Percentiles rank a stretch among this genome's conserved stretches.
Evolutionary conservation across 2,329 filamentous ascomycete genomes (phyloP).

Genomic region (Pyrenophora teres): DNA sequence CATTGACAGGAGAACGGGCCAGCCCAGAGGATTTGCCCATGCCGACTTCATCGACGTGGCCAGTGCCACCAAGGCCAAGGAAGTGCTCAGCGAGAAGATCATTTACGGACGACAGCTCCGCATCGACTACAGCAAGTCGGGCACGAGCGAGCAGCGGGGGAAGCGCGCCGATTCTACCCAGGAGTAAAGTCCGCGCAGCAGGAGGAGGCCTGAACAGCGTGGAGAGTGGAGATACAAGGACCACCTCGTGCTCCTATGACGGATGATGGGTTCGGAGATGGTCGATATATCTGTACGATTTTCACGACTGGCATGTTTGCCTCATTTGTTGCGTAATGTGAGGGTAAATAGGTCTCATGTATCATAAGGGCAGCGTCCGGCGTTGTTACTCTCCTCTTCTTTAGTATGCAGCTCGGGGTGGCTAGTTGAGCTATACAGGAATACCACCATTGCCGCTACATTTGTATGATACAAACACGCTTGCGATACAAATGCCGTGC

Average conservation of each 20-base stretch:
- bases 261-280: slow-evolving; percentile 1
- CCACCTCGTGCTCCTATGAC: neutral
- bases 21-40: slow-evolving; percentile 82
- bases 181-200: slow-evolving; percentile 6
- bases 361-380: slow-evolving; percentile 38
- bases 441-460: neutral
- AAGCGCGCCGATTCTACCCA: slow-evolving; percentile 22
- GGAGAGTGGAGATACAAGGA: neutral
- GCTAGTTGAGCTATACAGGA: slow-evolving; percentile 15
- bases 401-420: slow-evolving; percentile 19
- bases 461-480: no score
- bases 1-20: slow-evolving; percentile 78
- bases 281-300: slow-evolving; percentile 10
- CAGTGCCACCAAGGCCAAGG: slow-evolving; percentile 65
- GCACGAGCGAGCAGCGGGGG: slow-evolving; percentile 12
- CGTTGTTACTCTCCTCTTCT: slow-evolving; percentile 35
- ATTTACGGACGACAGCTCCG: slow-evolving; percentile 70
- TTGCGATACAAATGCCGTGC: no score
- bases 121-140: slow-evolving; percentile 63
- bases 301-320: slow-evolving; percentile 17
- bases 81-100: slow-evolving; percentile 59
- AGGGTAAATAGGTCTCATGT: slow-evolving; percentile 33
- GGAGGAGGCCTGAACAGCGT: neutral
- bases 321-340: slow-evolving; percentile 28
- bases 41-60: slow-evolving; percentile 75